phyloP scores from a whole-genome alignment of 768 basidiomycete genomes.

The Russula ochroleuca region DNA sequence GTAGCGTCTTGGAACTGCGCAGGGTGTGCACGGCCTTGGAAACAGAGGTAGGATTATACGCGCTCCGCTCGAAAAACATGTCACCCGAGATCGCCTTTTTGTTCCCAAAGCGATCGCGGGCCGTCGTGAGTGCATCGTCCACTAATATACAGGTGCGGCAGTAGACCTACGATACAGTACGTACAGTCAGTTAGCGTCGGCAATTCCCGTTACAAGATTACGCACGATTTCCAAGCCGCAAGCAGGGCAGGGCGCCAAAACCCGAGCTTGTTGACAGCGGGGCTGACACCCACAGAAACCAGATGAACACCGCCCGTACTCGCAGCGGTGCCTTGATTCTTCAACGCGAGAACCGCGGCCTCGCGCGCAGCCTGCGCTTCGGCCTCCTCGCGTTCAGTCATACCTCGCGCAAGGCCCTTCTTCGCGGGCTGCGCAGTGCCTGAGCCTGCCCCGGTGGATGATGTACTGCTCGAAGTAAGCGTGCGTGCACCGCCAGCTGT shows the following conservation, averaged over 20 bases:
- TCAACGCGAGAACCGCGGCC: slow-evolving; percentile 45
- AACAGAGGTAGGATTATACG: slow-evolving; percentile 70
- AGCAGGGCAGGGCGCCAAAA: slow-evolving; percentile 78
- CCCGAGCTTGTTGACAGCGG: slow-evolving; percentile 52
- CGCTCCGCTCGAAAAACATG: slow-evolving; percentile 90
- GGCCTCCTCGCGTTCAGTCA: slow-evolving; percentile 75
- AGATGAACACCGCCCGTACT: slow-evolving; percentile 33
- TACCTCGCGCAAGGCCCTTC: slow-evolving; percentile 83
- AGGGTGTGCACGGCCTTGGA: slow-evolving; percentile 74
- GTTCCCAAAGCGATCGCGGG: slow-evolving; percentile 83
- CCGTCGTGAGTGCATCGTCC: slow-evolving; percentile 69
- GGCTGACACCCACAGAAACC: slow-evolving; percentile 39
- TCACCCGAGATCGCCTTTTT: slow-evolving; percentile 98
- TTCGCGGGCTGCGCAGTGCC: slow-evolving; percentile 61
- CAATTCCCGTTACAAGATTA: background rate
- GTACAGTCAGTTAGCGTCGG: too few species aligned
- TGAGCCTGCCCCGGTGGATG: slow-evolving; percentile 31
- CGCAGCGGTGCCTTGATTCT: slow-evolving; percentile 35
- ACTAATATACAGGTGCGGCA: slow-evolving; percentile 30
- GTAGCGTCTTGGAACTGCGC: slow-evolving; percentile 87
- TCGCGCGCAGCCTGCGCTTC: slow-evolving; percentile 70
- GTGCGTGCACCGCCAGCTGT: slow-evolving; percentile 44
- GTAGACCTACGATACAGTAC: slow-evolving; percentile 26
- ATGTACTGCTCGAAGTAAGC: slow-evolving; percentile 38
- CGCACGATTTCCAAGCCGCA: slow-evolving; percentile 37